Conservation (phyloP, 768 basidiomycete species). For the Pholiota conissans region DNA sequence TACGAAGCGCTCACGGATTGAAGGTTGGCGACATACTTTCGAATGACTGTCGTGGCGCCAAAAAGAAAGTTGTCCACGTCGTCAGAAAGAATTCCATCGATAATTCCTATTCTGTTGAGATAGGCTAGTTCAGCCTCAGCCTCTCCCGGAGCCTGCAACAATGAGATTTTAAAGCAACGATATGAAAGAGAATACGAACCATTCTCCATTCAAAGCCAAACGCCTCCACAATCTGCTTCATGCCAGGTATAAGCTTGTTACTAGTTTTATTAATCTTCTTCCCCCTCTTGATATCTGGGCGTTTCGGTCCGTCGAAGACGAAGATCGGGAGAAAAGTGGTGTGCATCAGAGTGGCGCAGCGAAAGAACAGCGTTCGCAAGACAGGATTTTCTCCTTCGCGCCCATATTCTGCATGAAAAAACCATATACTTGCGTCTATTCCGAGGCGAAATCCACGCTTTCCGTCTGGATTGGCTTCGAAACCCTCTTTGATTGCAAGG, state of each 20-base stretch:
- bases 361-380: conserved; percentile 80
- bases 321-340: conserved; percentile 86
- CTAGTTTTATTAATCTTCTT: conserved; percentile 64
- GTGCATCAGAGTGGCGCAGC: conserved; percentile 74
- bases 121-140: conserved; percentile 94
- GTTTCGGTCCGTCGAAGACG: conserved; percentile 87
- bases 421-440: conserved; percentile 88
- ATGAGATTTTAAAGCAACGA: conserved; percentile 21
- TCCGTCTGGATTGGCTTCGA: conserved; percentile 61
- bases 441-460: conserved; percentile 79
- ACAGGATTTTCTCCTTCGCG: conserved; percentile 86
- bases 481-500: conserved; percentile 73
- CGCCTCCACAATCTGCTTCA: conserved; percentile 76
- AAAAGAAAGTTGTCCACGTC: conserved; percentile 94
- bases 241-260: conserved; percentile 70
- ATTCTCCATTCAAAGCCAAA: conserved; percentile 81
- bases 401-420: conserved; percentile 76
- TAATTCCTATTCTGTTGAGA: conserved; percentile 75
- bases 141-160: conserved; percentile 80
- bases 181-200: conserved; percentile 33
- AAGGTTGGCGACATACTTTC: conserved; percentile 63
- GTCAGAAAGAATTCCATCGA: conserved; percentile 89
- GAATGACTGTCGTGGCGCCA: conserved; percentile 78
- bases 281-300: conserved; percentile 79
- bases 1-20: background rate